phyloP scores from a whole-genome alignment of 2,329 filamentous ascomycete genomes.

The Didymella pomorum region DNA sequence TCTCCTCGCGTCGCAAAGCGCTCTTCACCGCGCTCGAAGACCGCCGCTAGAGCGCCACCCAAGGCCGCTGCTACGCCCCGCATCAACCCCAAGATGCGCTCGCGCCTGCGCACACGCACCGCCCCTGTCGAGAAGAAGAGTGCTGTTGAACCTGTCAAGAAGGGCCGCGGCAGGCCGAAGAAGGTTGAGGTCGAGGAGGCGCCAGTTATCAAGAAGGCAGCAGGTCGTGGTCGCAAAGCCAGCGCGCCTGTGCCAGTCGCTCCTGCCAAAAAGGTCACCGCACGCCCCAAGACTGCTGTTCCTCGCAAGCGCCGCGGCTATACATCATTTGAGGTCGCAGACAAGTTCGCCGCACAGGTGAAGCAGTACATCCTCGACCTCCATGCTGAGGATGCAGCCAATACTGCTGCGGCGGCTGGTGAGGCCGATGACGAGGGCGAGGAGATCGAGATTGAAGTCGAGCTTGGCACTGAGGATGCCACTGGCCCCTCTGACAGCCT shows the following conservation, averaged over 20 bases:
- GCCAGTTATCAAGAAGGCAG: conserved; percentile 21
- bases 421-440: conserved; percentile 21
- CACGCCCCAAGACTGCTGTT: conserved; percentile 16
- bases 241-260: conserved; percentile 18
- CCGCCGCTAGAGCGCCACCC: conserved; percentile 7
- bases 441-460: conserved; percentile 7
- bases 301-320: conserved; percentile 41
- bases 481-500: conserved; percentile 1
- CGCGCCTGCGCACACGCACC: conserved; percentile 32
- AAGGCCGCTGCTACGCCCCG: conserved; percentile 20
- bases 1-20: conserved; percentile 36
- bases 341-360: conserved; percentile 33
- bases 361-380: conserved; percentile 26
- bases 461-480: conserved; percentile 9
- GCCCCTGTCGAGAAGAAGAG: conserved; percentile 24
- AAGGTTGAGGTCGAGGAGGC: conserved; percentile 21
- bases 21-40: conserved; percentile 18
- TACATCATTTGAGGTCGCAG: conserved; percentile 38
- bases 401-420: conserved; percentile 12
- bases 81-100: conserved; percentile 32
- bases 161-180: conserved; percentile 29
- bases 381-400: conserved; percentile 19
- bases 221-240: conserved; percentile 20
- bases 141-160: conserved; percentile 24
- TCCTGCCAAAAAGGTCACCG: conserved; percentile 21